Conservation (phyloP, 345 rosid species). For the Euphorbia tirucalli region DNA sequence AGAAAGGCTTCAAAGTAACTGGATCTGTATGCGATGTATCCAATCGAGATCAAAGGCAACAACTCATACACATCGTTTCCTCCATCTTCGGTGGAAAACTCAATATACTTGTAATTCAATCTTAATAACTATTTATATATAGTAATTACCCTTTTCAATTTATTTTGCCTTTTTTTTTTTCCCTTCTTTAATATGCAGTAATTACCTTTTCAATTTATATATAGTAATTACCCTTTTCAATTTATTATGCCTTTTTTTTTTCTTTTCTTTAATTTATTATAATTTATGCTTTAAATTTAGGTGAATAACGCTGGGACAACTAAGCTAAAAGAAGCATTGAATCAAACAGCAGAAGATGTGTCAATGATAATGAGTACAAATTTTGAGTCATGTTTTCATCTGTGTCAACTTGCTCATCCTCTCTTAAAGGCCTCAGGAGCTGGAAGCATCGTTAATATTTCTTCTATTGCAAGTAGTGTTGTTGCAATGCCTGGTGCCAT, state of each 20-base stretch:
- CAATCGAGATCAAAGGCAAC: conserved; percentile 2
- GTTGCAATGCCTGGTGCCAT: conserved; percentile 4
- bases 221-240: no score
- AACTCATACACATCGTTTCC: conserved; percentile 11
- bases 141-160: no score
- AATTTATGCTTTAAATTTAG: no score
- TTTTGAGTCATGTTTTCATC: conserved; percentile 52
- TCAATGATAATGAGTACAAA: conserved; percentile 42
- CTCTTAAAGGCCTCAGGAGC: conserved; percentile 45
- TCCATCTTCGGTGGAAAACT: conserved; percentile 18
- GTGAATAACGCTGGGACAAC: no score
- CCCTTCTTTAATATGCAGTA: no score
- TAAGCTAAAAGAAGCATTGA: no score
- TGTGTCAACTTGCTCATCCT: conserved; percentile 58
- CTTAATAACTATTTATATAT: no score
- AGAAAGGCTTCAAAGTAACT: conserved; percentile 15
- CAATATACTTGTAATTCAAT: conserved; percentile 20
- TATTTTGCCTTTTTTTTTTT: no score
- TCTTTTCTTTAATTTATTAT: no score
- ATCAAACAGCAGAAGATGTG: conserved; percentile 32
- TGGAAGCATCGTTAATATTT: conserved; percentile 51
- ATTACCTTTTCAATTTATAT: no score
- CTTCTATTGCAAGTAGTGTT: conserved; percentile 7
- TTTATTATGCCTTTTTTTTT: no score
- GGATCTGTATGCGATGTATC: conserved; percentile 16